A percentile compares a stretch with the other conserved stretches of the same genome.
Evolutionary conservation across 2,329 filamentous ascomycete species (phyloP).

Genomic region (Claviceps africana): DNA sequence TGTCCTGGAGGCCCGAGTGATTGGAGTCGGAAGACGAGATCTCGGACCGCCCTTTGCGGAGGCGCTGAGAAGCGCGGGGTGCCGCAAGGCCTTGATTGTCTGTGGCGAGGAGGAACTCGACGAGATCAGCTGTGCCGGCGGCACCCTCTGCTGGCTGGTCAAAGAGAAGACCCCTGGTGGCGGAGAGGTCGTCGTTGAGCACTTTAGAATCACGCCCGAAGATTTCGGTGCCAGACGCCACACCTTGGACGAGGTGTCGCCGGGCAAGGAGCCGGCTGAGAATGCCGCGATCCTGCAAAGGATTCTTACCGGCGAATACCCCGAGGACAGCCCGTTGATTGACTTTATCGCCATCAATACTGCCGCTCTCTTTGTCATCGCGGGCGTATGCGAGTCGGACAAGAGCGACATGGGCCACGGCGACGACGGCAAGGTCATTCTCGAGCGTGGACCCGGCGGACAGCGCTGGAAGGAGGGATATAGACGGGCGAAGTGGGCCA

Average conservation of each 20-base stretch:
- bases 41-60: conserved; percentile 83
- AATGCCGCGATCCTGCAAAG: conserved; percentile 74
- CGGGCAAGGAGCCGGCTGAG: conserved; percentile 71
- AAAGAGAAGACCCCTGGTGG: conserved; percentile 29
- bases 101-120: conserved; percentile 93
- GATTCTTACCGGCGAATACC: conserved; percentile 60
- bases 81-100: conserved; percentile 73
- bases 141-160: conserved; percentile 79
- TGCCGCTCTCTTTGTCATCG: conserved; percentile 71
- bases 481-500: conserved; percentile 71
- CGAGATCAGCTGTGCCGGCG: conserved; percentile 83
- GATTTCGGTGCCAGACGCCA: conserved; percentile 77
- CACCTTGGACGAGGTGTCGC: conserved; percentile 62
- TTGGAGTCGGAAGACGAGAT: conserved; percentile 82
- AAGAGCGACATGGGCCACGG: conserved; percentile 64
- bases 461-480: conserved; percentile 93
- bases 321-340: conserved; percentile 67
- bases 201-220: conserved; percentile 64
- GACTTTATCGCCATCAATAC: conserved; percentile 94
- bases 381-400: conserved; percentile 76
- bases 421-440: conserved; percentile 68
- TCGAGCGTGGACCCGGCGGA: conserved; percentile 70
- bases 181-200: conserved; percentile 44
- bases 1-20: conserved; percentile 71
- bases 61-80: conserved; percentile 61